Evolutionary conservation across 176 grass and related monocot genomes (phyloP), one percentile per base, ranked within the genome.

Genomic region (Lolium multiflorum): DNA sequence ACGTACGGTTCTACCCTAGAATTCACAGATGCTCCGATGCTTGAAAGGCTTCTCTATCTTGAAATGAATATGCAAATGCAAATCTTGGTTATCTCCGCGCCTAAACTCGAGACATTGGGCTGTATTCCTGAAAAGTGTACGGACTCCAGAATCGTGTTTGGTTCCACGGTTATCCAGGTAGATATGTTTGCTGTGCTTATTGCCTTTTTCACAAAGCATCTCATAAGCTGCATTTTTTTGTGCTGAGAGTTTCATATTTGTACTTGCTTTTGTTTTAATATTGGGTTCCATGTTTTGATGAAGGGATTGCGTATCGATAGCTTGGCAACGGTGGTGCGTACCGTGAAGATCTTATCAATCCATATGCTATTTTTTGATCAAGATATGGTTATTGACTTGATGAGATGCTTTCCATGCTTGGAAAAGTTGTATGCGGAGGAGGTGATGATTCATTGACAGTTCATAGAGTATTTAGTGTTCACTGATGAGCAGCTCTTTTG

Each of bases 381-480:
- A 11, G 71, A 75, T 63, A 52, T 5, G 24, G 6, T 84, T 37
- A 76, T 84, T 49, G 71, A 49, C 4, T 50, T 84, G 67, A 15
- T 84, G 55, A 75, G 17, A 59, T 74, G 39, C 22, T 84, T 84
- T 59, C 71, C 82, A 1, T 76, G 57, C 57, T 64, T 74, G 81
- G 81, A 83, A 14, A 83, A 60, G 9, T 59, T 83, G 21, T 83
- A 83, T 26, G 5, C 47, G 9, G 11, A 74, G 81, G 81, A 61
- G 20, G 41, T 11, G 38, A 14, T 15, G 8, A 1, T 70, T 22
- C 11, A 47, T 21, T 80, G 15, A 47, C 1, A 13, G 15, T 52
- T 37, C 24, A 64, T 16, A 35, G 3, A 18, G 50, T 59, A 43
- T 41, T 58, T 46, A 2, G 9, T 11, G n/a, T 1, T 26, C 10